phyloP scores from a whole-genome alignment of 345 rosid species.

The Populus davidiana region DNA sequence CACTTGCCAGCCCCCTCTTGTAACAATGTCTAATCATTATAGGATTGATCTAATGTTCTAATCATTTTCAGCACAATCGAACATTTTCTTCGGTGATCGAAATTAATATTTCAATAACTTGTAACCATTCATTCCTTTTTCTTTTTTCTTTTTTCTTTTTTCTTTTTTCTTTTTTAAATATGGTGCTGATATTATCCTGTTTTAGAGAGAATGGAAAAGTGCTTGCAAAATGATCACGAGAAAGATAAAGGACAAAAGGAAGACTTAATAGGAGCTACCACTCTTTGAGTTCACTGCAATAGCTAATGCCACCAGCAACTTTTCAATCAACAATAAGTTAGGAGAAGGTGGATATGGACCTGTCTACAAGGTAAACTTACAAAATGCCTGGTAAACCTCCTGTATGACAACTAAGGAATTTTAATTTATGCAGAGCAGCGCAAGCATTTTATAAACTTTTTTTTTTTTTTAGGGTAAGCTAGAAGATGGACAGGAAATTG shows the following conservation, averaged over 20 bases:
- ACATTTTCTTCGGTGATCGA: background rate
- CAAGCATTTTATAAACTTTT: background rate
- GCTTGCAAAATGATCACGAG: background rate
- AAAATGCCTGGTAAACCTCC: background rate
- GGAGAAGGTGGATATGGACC: conserved; percentile 53
- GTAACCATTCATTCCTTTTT: background rate
- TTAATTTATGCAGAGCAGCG: background rate
- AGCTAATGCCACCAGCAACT: conserved; percentile 34
- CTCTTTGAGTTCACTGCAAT: conserved; percentile 4
- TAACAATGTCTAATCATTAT: background rate
- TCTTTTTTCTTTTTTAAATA: too few relatives aligned
- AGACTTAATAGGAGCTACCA: too few relatives aligned
- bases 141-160: too few relatives aligned
- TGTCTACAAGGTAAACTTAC: conserved; percentile 34
- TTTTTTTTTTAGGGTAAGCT: background rate
- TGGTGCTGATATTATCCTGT: too few relatives aligned
- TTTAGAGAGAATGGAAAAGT: background rate
- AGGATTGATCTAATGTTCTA: background rate
- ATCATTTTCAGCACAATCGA: background rate
- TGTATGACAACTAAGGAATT: background rate
- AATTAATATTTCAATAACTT: background rate
- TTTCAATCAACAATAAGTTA: conserved; percentile 33
- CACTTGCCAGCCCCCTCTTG: too few relatives aligned
- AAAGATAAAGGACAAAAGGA: too few relatives aligned
- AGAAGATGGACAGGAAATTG: conserved; percentile 11